These are phyloP conservation scores for Cryomyces minteri DNA, from an alignment of 495 filamentous ascomycete species.

Conservation along the genomic window DNA sequence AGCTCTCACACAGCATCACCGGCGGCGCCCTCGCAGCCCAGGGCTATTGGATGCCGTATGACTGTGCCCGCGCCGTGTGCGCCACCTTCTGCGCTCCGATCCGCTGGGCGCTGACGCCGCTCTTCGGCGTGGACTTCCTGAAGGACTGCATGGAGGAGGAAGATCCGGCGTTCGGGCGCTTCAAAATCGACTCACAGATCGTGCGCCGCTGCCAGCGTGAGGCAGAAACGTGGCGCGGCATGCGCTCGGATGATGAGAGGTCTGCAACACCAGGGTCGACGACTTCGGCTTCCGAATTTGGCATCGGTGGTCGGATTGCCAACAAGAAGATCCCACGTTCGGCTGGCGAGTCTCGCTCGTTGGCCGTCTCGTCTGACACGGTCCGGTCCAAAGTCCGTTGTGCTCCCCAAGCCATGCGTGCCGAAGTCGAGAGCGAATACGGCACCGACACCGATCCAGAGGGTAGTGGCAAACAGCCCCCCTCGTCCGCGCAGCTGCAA, in stretches of 20 bases:
- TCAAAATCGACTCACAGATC: conserved; percentile 47
- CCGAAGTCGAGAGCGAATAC: conserved; percentile 11
- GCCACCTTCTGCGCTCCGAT: conserved; percentile 78
- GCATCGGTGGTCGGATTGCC: no score
- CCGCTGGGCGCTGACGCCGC: conserved; percentile 62
- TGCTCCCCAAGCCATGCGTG: background rate
- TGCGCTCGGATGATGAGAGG: background rate
- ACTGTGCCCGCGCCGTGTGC: conserved; percentile 65
- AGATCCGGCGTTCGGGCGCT: conserved; percentile 37
- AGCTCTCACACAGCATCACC: conserved; percentile 85
- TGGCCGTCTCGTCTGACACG: no score
- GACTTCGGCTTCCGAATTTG: background rate
- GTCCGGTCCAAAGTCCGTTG: no score
- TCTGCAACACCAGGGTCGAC: background rate
- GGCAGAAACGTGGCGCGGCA: conserved; percentile 18
- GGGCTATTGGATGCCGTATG: conserved; percentile 96
- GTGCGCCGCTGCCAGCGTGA: conserved; percentile 34
- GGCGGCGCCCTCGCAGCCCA: conserved; percentile 79
- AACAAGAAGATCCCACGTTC: no score
- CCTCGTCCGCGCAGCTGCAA: no score
- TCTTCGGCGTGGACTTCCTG: conserved; percentile 75
- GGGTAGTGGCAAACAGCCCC: background rate
- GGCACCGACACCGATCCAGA: conserved; percentile 5
- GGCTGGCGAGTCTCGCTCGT: background rate
- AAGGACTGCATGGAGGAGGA: conserved; percentile 43